Base-by-base conservation (phyloP, 257 asterid species). In the Salvia miltiorrhiza region DNA sequence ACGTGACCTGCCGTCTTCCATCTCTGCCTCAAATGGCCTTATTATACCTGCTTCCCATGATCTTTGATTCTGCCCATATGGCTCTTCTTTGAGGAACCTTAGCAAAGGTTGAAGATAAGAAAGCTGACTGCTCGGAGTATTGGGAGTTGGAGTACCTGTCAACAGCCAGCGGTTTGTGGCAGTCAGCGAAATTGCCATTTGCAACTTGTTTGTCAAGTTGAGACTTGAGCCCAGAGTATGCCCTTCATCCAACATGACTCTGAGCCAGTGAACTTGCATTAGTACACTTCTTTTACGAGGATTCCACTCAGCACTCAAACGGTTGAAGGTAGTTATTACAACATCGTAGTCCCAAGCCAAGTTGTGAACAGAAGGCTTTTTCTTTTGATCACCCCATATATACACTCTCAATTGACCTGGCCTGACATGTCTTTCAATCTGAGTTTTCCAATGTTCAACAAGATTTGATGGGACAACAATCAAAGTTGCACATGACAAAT, bases 81-180 rank as follows among this genome's bases (percentile, higher is more conserved):
- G 79, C 83, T 91, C 97, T 80, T 94, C 99, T 65, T 86, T 88
- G 72, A 94, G 99, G 77, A 89, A 94, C 80, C 83, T 89, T 49
- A 94, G 92, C 89, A 94, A 71, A 19, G 97, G 95, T 66, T 94
- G 96, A 69, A 94, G 93, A 84, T 81, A 85, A 65, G 96, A 87
- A 30, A 94, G 83, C 83, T 91, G 99, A 71, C 97, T 91, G 79
- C 80, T 91, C 52, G 99, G 99, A 74, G 93, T 94, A 85, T 87
- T 91, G 23, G 99, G 96, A 78, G 99, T 87, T 8, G 99, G 99
- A 28, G 97, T 94, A 43, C 97, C 99, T 20, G 99, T 94, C 87
- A 94, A 80, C 80, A 94, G 80, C 99, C 99, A 94, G 79, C 97
- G 99, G 73, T 83, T 82, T 7, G 92, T 79, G 65, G 99, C 95